phyloP scores from a whole-genome alignment of 345 rosid genomes.

The Arabidopsis suecica region DNA sequence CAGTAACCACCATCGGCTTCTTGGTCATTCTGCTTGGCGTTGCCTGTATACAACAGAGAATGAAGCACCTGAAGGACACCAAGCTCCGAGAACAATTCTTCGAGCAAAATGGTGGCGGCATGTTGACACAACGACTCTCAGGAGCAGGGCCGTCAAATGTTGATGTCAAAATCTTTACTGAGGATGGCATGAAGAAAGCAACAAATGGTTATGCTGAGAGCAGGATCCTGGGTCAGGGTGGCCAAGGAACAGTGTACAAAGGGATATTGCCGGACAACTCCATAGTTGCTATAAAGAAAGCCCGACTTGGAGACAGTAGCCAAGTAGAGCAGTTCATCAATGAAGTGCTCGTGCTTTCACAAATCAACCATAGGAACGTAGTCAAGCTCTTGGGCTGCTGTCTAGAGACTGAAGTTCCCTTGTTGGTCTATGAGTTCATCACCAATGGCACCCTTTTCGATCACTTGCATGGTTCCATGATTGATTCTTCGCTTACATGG shows the following conservation, averaged over 20 bases:
- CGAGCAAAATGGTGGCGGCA: constrained; percentile 7
- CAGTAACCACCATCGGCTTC: constrained; percentile 21
- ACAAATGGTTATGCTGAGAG: constrained; percentile 40
- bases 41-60: neutral
- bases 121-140: constrained; percentile 18
- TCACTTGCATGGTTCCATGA: no score
- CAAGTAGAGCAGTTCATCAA: constrained; percentile 49
- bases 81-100: constrained; percentile 33
- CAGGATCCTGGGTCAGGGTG: constrained; percentile 43
- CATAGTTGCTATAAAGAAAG: constrained; percentile 46
- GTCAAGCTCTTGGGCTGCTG: constrained; percentile 48
- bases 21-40: constrained; percentile 16
- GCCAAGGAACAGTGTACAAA: constrained; percentile 51
- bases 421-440: constrained; percentile 45
- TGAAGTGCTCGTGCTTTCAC: constrained; percentile 53
- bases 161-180: constrained; percentile 40
- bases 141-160: constrained; percentile 25
- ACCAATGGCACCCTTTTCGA: constrained; percentile 3
- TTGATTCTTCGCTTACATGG: no score
- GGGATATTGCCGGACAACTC: constrained; percentile 40
- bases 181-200: constrained; percentile 38
- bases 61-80: neutral
- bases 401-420: constrained; percentile 45
- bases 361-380: constrained; percentile 55
- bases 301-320: constrained; percentile 39